Evolutionary conservation across 2,329 filamentous ascomycete species (phyloP).

Genomic region (Fusarium foetens): DNA sequence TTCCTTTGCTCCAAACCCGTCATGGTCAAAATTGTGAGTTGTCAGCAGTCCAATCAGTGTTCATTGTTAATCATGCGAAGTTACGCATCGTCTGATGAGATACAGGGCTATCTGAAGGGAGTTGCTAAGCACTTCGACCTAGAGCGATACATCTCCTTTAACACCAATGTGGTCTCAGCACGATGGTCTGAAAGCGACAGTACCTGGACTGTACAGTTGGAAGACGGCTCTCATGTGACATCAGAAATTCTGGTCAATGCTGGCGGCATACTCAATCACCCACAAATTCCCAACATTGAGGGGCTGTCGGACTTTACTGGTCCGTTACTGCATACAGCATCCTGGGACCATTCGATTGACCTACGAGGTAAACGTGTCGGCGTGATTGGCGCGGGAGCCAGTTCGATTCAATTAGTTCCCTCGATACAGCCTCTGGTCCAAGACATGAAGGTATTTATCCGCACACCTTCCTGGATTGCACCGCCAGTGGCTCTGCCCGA

Average conservation of each 20-base stretch:
- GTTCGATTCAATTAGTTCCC: conserved; percentile 60
- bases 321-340: conserved; percentile 62
- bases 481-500: conserved; percentile 39
- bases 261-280: conserved; percentile 59
- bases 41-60: rapidly evolving
- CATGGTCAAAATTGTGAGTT: conserved; percentile 62
- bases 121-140: conserved; percentile 56
- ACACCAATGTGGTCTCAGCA: conserved; percentile 50
- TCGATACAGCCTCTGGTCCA: conserved; percentile 54
- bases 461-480: conserved; percentile 61
- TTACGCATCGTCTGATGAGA: conserved; percentile 65
- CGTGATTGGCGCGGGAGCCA: conserved; percentile 54
- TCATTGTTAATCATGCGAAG: not conserved
- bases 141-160: conserved; percentile 43
- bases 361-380: conserved; percentile 53
- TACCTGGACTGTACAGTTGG: not conserved
- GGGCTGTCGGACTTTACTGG: conserved; percentile 60
- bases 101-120: conserved; percentile 66
- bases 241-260: conserved; percentile 62
- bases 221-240: not conserved
- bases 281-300: conserved; percentile 62
- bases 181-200: conserved; percentile 24
- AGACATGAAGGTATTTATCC: conserved; percentile 60
- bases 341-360: conserved; percentile 58
- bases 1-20: conserved; percentile 54